Base-by-base conservation (phyloP, 2,329 filamentous ascomycete species). In the Aspergillus floridensis region DNA sequence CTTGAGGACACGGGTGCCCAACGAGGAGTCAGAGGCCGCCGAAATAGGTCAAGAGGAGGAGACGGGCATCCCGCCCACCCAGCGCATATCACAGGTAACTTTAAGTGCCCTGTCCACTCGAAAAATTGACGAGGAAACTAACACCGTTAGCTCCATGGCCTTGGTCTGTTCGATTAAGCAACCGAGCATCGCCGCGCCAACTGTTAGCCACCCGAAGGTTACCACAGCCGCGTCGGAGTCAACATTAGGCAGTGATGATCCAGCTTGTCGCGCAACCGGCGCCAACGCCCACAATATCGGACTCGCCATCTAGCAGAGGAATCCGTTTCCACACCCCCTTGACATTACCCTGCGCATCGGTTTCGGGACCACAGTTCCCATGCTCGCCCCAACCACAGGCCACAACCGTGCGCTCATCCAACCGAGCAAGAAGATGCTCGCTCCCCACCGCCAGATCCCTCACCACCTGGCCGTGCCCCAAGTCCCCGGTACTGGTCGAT, bases 331-430 rank as follows among this genome's bases (percentile, higher is more conserved):
- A 91, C 60, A 81, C 81, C 10, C 84, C 88, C 64, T 88, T 88
- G 49, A 92, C 86, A 74, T 90, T 85, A 53, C 86, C 86, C 62
- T 83, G 79, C 19, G 82, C 78, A 62, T 86, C 85, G 12, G 78
- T 80, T 47, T 83, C 80, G 38, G 86, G 84, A 3, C 95, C 95
- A 73, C 95, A 99, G 73, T 99, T 99, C 1, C 95, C 95, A 77
- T 99, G 95, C 76, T 98, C 93, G 2, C 92, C 93, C 95, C 95
- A 99, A 21, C 95, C 95, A 92, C 93, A 98, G 1, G 91, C 85
- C 52, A 96, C 77, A 1, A 96, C 86, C 53, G 88, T 84, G 1
- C 86, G 86, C 21, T 83, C 80, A 10, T 77, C 77, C 0, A 89
- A 86, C 26, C 93, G 75, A 8, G 87, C 91, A 63, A 98, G 76